Evolutionary conservation across 306 rosid genomes (phyloP), one percentile per base, ranked within the genome.

Genomic region (Ormosia emarginata): DNA sequence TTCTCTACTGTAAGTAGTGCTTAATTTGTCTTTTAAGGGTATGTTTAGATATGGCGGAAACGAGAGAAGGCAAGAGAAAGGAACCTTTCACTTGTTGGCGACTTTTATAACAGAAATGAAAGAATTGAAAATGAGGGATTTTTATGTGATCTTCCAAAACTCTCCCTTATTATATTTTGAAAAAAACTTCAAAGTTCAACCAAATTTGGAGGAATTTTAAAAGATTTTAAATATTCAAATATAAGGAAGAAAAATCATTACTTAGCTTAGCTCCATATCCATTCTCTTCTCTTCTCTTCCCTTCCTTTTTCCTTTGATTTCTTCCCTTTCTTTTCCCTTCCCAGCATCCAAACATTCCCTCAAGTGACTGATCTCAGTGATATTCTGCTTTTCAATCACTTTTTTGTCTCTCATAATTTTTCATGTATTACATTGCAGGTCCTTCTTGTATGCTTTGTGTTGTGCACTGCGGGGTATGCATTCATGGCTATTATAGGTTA

Each of bases 1-100:
- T 95, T 95, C 81, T 85, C 98, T 12, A 91, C 82, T 85, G 98
- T 93, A 85, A 92, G 97, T 78, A 3, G 40, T 37, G 40, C 4
- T 37, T 24, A 24, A 24, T 24, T 24, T 24, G 24, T 24, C 24
- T 24, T 24, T 24, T 24, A 24, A 24, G 24, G 24, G 24, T 24
- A 24, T 24, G 24, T 24, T 24, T 24, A 24, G 24, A 24, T 24
- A 24, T 24, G 24, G 24, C 1, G 24, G 24, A 24, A 24, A 1
- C 24, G 0, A 24, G 24, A 24, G 24, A 24, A 24, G 24, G 24
- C 24, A 24, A 24, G 24, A 1, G 24, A 1, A 24, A 24, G 24
- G 24, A 24, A 24, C 24, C 24, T 24, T 24, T 24, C 24, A 24
- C 24, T 24, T 24, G 24, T 24, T 24, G 24, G 24, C 1, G 24